These are phyloP conservation scores for Moringa oleifera DNA, from an alignment of 345 rosid genomes.

Conservation along the genomic window DNA sequence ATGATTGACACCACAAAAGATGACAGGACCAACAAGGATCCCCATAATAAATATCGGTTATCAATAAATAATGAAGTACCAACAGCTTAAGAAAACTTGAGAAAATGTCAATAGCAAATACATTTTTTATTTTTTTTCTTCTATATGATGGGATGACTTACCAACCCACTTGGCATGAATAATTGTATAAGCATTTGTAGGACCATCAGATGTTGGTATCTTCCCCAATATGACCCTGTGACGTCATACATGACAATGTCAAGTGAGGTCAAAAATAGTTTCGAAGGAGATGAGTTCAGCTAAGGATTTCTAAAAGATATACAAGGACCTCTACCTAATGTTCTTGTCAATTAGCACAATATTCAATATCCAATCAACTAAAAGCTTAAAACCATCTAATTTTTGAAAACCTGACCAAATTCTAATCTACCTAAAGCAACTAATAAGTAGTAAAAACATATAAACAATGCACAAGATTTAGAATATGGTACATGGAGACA, in stretches of 20 bases:
- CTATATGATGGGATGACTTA: constrained; percentile 46
- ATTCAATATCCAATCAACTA: constrained; percentile 8
- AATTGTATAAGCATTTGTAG: constrained; percentile 77
- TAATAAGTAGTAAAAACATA: too few species aligned
- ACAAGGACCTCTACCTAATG: constrained; percentile 13
- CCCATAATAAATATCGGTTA: background rate
- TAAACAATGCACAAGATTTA: too few species aligned
- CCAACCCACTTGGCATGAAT: constrained; percentile 93
- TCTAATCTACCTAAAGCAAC: too few species aligned
- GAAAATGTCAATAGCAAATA: constrained; percentile 6
- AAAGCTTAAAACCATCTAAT: constrained; percentile 6
- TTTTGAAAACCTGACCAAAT: too few species aligned
- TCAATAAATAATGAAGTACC: constrained; percentile 14
- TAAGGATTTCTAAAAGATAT: constrained; percentile 20
- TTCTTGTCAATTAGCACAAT: constrained; percentile 11
- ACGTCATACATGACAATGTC: constrained; percentile 43
- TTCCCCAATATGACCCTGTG: constrained; percentile 97
- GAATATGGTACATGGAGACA: too few species aligned
- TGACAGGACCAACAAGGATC: constrained; percentile 7
- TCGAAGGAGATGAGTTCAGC: constrained; percentile 24
- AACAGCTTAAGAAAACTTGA: constrained; percentile 9
- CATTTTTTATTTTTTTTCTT: constrained; percentile 9
- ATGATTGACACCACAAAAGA: background rate
- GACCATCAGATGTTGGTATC: constrained; percentile 86
- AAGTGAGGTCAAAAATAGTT: constrained; percentile 28